A percentile compares a stretch with the other conserved stretches of the same genome.
phyloP scores from a whole-genome alignment of 768 basidiomycete genomes.

The Nidularia sp. region DNA sequence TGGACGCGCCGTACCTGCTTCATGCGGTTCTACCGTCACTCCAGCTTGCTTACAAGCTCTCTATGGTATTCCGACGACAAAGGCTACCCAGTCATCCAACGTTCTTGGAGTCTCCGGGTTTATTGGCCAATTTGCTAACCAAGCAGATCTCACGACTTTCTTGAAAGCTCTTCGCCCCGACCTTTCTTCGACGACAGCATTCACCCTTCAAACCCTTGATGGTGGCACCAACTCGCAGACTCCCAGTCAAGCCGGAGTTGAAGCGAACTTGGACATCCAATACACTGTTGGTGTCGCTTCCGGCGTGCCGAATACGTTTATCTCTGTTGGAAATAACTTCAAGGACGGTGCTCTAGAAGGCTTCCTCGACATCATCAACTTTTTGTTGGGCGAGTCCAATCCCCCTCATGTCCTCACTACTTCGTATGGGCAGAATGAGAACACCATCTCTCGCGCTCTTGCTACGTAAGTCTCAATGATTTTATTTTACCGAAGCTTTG shows the following conservation, averaged over 20 bases:
- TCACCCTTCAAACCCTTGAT: conserved; percentile 29
- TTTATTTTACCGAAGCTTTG: not conserved
- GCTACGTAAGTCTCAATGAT: not conserved
- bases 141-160: conserved; percentile 20
- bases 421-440: conserved; percentile 49
- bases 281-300: conserved; percentile 32
- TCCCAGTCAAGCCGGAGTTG: conserved; percentile 21
- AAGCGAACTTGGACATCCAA: conserved; percentile 30
- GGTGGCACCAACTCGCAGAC: conserved; percentile 27
- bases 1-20: conserved; percentile 14
- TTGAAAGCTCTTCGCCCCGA: conserved; percentile 21
- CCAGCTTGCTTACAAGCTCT: conserved; percentile 28
- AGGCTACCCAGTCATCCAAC: conserved; percentile 20
- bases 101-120: conserved; percentile 26
- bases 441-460: conserved; percentile 5
- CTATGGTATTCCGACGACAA: conserved; percentile 26
- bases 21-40: conserved; percentile 20
- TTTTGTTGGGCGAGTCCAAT: conserved; percentile 14
- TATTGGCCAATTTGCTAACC: conserved; percentile 27
- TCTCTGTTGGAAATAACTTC: conserved; percentile 23
- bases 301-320: conserved; percentile 26
- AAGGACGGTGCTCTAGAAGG: conserved; percentile 24
- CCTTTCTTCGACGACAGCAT: conserved; percentile 23
- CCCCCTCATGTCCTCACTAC: conserved; percentile 47
- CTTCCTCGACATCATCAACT: conserved; percentile 27